These are phyloP conservation scores for Leishmania tropica DNA, from an alignment of 208 protist species.

Conservation along the genomic window DNA sequence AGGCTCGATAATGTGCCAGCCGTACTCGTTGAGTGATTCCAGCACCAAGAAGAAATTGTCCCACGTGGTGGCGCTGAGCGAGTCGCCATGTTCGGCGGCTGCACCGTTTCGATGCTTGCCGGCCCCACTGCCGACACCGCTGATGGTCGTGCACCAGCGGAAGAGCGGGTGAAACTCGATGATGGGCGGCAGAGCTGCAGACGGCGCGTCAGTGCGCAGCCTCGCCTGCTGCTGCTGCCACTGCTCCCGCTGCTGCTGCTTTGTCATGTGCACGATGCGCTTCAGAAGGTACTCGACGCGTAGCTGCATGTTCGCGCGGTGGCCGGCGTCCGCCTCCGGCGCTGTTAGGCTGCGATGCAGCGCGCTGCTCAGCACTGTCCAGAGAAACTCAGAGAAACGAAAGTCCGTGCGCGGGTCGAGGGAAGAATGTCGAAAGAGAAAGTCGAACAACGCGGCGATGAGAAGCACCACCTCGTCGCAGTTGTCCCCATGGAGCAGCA, in stretches of 20 bases:
- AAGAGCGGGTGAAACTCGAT: conserved; percentile 17
- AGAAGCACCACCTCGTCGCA: conserved; percentile 74
- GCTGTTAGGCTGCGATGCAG: conserved; percentile 54
- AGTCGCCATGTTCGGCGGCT: conserved; percentile 1
- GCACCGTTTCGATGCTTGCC: not conserved
- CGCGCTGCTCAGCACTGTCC: conserved; percentile 47
- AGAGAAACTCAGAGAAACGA: conserved; percentile 68
- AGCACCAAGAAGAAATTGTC: conserved; percentile 80
- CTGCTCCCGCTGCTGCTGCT: conserved; percentile 17
- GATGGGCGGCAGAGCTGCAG: not conserved
- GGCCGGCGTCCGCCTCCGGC: conserved; percentile 48
- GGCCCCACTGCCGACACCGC: not conserved
- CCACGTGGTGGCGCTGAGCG: conserved; percentile 43
- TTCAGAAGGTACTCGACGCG: conserved; percentile 82
- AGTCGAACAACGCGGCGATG: conserved; percentile 85
- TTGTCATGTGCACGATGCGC: conserved; percentile 74
- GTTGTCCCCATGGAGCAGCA: conserved; percentile 3
- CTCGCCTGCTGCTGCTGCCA: not conserved
- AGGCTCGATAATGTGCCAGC: conserved; percentile 82
- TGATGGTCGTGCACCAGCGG: conserved; percentile 1
- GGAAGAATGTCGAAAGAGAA: conserved; percentile 61
- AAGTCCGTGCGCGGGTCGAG: conserved; percentile 47
- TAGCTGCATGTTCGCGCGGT: conserved; percentile 76
- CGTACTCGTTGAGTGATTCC: conserved; percentile 83
- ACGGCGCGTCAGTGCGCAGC: not conserved